Percentiles rank a stretch among this genome's conserved stretches.
Conservation (phyloP, 106 monocot species). For the Dendrobium catenatum region DNA sequence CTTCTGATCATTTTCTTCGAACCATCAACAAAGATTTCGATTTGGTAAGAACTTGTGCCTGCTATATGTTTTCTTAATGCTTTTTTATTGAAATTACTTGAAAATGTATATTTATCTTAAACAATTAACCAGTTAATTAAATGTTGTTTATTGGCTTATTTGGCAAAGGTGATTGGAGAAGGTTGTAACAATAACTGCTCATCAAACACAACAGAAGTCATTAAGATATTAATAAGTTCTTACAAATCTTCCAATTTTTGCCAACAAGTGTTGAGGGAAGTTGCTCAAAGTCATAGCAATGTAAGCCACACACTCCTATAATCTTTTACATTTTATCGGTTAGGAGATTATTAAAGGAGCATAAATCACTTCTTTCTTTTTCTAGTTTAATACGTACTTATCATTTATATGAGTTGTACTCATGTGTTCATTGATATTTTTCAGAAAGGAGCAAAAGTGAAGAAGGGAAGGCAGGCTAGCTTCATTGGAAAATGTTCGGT, state of each 20-base stretch:
- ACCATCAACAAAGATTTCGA: conserved; percentile 59
- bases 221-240: conserved; percentile 13
- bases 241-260: conserved; percentile 9
- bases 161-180: background rate
- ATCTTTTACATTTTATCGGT: too few relatives aligned
- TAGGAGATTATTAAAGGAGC: background rate
- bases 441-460: conserved; percentile 15
- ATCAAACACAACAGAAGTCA: conserved; percentile 8
- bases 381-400: too few relatives aligned
- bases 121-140: too few relatives aligned
- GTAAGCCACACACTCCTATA: background rate
- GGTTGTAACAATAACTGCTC: too few relatives aligned
- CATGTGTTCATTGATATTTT: background rate
- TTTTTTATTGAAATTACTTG: too few relatives aligned
- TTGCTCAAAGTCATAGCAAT: conserved; percentile 8
- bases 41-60: background rate
- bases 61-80: background rate
- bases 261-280: background rate
- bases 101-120: too few relatives aligned
- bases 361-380: too few relatives aligned
- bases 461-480: conserved; percentile 20
- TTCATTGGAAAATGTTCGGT: background rate
- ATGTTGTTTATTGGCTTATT: background rate
- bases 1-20: conserved; percentile 41
- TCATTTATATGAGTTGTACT: too few relatives aligned